Base-by-base conservation (phyloP, 257 asterid genomes). In the Schizonepeta tenuifolia region DNA sequence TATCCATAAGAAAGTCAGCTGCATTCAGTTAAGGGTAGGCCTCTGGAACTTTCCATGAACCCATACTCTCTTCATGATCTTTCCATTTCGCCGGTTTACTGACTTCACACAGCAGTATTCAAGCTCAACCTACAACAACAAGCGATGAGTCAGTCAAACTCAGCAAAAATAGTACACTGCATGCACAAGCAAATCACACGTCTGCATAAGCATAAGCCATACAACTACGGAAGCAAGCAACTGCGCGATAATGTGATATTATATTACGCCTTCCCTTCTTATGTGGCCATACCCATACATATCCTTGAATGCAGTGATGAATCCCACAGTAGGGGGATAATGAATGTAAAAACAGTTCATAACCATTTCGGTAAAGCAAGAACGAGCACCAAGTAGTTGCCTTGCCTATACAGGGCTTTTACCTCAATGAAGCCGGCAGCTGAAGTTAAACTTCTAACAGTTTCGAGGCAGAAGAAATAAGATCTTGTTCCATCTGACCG, bases 401-500 rank as follows among this genome's bases (percentile, higher is more conserved):
- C n/a, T n/a, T n/a, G n/a, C n/a, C 50, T 7, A 2, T 40, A 11
- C 14, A 65, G 62, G 49, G 71, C 70, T 17, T 18, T 41, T 85
- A 93, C 97, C 98, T 86, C 93, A 12, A 54, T 78, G 85, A 94
- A 94, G 73, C 98, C 96, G 2, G 79, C 90, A 36, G 85, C 86
- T 44, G 84, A 77, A 60, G 84, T 83, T 73, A 94, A 75, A 55
- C 86, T 82, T 77, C 89, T 74, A 44, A 83, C 74, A 58, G 85
- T 79, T 53, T 91, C 80, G 84, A 94, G 81, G 75, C 93, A 89
- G 87, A 94, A 94, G 83, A 91, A 91, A 83, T 88, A 88, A 69
- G 98, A 94, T 22, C 93, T 87, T 13, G 98, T 94, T 77, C 98
- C 95, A 81, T 94, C 98, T 50, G 90, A 74, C 62, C 98, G 92